These are phyloP conservation scores for Penicillium robsamsonii DNA, from an alignment of 495 filamentous ascomycete species.

Conservation along the genomic window DNA sequence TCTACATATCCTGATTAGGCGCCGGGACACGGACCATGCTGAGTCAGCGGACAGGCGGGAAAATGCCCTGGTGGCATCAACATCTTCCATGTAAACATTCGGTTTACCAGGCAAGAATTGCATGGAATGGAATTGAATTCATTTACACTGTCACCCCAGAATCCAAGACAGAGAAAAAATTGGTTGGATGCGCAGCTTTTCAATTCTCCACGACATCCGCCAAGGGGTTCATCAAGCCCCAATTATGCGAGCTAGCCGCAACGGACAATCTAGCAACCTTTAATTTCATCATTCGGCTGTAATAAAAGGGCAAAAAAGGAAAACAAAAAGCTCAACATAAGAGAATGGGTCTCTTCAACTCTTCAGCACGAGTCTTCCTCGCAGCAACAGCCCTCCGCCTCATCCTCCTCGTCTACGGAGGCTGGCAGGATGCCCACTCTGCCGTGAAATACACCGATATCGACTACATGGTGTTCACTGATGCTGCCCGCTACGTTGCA, in stretches of 20 bases:
- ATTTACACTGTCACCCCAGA: background rate
- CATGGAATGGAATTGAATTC: background rate
- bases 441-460: constrained; percentile 97
- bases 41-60: background rate
- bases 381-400: constrained; percentile 66
- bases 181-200: background rate
- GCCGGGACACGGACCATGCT: background rate
- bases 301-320: background rate
- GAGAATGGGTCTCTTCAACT: constrained; percentile 40
- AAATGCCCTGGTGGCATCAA: background rate
- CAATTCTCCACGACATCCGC: background rate
- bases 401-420: constrained; percentile 76
- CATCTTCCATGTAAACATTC: constrained; percentile 3
- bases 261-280: background rate
- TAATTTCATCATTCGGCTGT: background rate
- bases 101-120: background rate
- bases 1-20: background rate
- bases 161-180: background rate
- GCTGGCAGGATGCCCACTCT: constrained; percentile 86
- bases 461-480: constrained; percentile 99
- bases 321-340: background rate
- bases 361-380: constrained; percentile 58
- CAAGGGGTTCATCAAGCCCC: constrained; percentile 3
- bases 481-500: constrained; percentile 76
- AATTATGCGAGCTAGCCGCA: constrained; percentile 9